Percentiles rank a stretch among this genome's conserved stretches.
Evolutionary conservation across 805 yeast genomes (phyloP).

Genomic region (Tanozyma kutaoensis): DNA sequence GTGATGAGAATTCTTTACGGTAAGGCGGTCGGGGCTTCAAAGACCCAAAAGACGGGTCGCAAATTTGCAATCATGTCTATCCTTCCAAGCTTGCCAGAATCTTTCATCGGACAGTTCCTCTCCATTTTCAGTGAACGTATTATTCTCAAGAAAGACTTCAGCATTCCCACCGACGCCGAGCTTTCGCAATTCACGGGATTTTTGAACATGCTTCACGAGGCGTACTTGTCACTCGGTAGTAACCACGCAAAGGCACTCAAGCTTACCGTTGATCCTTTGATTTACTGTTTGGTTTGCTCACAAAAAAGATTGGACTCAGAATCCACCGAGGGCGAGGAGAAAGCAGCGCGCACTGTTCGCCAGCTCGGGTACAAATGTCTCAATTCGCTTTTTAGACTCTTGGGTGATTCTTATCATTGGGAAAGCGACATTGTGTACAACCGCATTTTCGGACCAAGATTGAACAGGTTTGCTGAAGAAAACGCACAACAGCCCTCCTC

Average conservation of each 20-base stretch:
- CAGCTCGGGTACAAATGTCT: constrained; percentile 57
- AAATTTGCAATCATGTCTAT: constrained; percentile 58
- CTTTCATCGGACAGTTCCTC: constrained; percentile 44
- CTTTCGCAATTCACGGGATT: background rate
- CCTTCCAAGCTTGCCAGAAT: constrained; percentile 41
- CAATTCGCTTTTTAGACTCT: constrained; percentile 35
- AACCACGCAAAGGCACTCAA: constrained; percentile 35
- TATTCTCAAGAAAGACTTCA: constrained; percentile 6
- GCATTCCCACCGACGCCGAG: background rate
- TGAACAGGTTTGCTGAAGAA: constrained; percentile 55
- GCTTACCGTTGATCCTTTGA: constrained; percentile 40
- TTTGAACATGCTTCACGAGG: background rate
- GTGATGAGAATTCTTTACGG: constrained; percentile 76
- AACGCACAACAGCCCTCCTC: constrained; percentile 80
- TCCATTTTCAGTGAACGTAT: constrained; percentile 54
- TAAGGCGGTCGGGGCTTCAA: constrained; percentile 57
- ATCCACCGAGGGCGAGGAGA: too few species aligned
- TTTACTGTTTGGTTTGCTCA: constrained; percentile 41
- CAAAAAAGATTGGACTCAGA: constrained; percentile 25
- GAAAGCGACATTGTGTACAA: constrained; percentile 33
- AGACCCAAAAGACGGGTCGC: constrained; percentile 61
- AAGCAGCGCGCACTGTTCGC: constrained; percentile 46
- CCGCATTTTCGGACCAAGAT: constrained; percentile 48
- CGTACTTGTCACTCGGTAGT: constrained; percentile 30
- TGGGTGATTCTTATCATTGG: constrained; percentile 50